phyloP scores from a whole-genome alignment of 441 rosid species.

The Mallotus japonicus region DNA sequence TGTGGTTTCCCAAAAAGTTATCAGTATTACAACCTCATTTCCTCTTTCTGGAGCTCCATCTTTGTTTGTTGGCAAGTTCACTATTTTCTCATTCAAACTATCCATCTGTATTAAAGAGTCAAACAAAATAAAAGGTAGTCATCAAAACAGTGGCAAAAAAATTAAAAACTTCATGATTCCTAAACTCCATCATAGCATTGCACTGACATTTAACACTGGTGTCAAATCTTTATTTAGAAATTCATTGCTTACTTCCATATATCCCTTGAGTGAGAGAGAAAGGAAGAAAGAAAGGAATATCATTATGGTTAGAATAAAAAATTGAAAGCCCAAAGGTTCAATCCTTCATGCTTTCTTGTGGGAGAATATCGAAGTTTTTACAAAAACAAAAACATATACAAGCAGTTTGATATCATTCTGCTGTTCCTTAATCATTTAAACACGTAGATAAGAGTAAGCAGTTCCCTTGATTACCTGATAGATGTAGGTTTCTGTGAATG shows the following conservation, averaged over 20 bases:
- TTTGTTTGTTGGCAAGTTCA: conserved; percentile 34
- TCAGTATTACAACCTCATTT: conserved; percentile 27
- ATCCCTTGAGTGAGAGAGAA: background rate
- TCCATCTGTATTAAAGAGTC: conserved; percentile 59
- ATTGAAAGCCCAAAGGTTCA: conserved; percentile 1
- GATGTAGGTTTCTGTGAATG: conserved; percentile 75
- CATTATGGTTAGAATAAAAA: background rate
- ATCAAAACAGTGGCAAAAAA: background rate
- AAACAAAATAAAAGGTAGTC: conserved; percentile 1
- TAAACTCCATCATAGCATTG: background rate
- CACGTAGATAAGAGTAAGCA: background rate
- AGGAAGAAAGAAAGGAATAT: background rate
- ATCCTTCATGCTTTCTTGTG: background rate
- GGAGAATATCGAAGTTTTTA: background rate
- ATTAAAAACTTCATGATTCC: background rate
- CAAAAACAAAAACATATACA: background rate
- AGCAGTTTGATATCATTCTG: background rate
- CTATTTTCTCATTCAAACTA: conserved; percentile 65
- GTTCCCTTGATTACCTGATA: conserved; percentile 58
- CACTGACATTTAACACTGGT: background rate
- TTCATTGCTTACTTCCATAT: background rate
- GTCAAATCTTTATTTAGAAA: background rate
- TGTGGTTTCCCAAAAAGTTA: conserved; percentile 13
- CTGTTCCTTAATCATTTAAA: background rate
- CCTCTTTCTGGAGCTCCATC: conserved; percentile 31